Evolutionary conservation across 2,329 filamentous ascomycete genomes (phyloP), one percentile per base, ranked within the genome.

Genomic region (Trichoderma polysporum): DNA sequence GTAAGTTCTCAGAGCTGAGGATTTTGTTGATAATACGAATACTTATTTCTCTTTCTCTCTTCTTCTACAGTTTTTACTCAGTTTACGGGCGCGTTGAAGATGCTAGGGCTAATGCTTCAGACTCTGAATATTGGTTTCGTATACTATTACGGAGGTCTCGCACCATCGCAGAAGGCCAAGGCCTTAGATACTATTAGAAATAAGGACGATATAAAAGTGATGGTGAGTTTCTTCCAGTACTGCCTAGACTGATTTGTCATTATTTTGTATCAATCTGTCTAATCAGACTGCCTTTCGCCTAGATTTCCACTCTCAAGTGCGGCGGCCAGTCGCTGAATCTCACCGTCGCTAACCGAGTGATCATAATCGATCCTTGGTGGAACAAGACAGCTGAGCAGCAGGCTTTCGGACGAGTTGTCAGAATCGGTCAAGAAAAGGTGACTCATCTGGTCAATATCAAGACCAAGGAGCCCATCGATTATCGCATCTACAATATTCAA

Each of bases 371-470:
- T 35, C 76, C 80, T 0, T 88, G 85, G 85, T 92, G 87, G 86
- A 91, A 92, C 66, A 76, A 76, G 1, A 79, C 83, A 0, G 75
- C 81, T 0, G 88, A 92, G 70, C 78, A 87, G n/a, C 90, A 92
- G 71, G 88, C 86, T 0, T 83, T 83, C 45, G 79, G 79, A 1
- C 84, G 91, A 0, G 85, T 92, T 0, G 85, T 85, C 70, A 83
- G 91, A 5, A 87, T 89, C 2, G 90, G 90, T 0, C 61, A 65
- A 17, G n/a, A 53, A 8, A 66, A 66, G 4, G 10, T 19, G 0
- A 45, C 64, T 0, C 45, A 63, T 17, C 37, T 67, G 4, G 65
- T 67, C 17, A 61, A 37, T 1, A 62, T 67, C 6, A 45, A 27
- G 1, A 63, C 49, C 9, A 1, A 17, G 3, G 54, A 52, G 13